These are phyloP conservation scores for Takakia lepidozioides DNA, from an alignment of 225 moss, liverwort and hornwort species.

Conservation along the genomic window DNA sequence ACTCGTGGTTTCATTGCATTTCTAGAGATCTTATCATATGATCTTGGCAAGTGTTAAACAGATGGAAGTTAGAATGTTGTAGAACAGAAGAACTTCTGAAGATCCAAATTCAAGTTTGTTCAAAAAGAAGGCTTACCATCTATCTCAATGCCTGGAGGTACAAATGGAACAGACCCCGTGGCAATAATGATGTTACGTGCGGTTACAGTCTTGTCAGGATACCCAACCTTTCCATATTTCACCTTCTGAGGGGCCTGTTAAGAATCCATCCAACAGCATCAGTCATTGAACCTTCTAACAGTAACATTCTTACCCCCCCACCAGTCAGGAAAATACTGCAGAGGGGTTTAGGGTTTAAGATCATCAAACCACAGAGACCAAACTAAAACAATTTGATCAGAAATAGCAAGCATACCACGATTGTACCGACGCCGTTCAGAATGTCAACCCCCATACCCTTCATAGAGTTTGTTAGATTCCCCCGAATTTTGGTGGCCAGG, in stretches of 20 bases:
- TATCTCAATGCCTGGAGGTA: conserved; percentile 97
- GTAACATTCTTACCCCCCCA: not conserved
- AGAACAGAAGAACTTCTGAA: too few species aligned
- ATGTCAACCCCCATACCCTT: conserved; percentile 91
- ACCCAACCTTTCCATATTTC: conserved; percentile 90
- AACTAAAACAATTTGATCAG: too few species aligned
- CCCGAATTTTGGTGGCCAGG: conserved; percentile 90
- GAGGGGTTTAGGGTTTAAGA: conserved; percentile 2
- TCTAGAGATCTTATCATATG: too few species aligned
- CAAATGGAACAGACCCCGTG: conserved; percentile 97
- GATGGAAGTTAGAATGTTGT: too few species aligned
- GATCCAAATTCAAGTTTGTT: not conserved
- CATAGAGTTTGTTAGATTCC: conserved; percentile 95
- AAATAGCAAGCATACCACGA: conserved; percentile 51
- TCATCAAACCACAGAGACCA: not conserved
- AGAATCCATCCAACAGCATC: not conserved
- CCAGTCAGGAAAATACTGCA: not conserved
- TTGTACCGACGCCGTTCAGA: conserved; percentile 81
- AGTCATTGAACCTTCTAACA: not conserved
- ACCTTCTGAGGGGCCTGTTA: conserved; percentile 78
- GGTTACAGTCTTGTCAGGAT: conserved; percentile 82
- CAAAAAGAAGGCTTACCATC: conserved; percentile 51
- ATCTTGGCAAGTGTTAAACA: too few species aligned
- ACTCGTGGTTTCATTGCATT: too few species aligned
- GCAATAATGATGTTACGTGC: conserved; percentile 88